Evolutionary conservation across 257 asterid genomes (phyloP).

Genomic region (Handroanthus guayacan): DNA sequence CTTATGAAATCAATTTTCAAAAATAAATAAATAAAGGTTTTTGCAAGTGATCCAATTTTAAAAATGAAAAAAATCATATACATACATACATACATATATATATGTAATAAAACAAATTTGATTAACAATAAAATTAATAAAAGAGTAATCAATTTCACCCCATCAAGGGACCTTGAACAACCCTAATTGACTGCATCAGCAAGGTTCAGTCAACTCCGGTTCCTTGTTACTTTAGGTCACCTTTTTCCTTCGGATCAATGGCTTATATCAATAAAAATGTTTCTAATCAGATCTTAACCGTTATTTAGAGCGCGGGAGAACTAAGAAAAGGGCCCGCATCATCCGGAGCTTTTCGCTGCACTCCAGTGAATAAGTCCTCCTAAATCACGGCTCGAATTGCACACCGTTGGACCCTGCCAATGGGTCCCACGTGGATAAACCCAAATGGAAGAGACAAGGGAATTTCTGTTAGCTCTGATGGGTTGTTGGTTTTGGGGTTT

Average conservation of each 20-base stretch:
- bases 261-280: not conserved
- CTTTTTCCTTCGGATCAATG: not conserved
- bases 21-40: too few relatives aligned
- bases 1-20: too few relatives aligned
- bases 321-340: not conserved
- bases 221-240: too few relatives aligned
- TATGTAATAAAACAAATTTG: too few relatives aligned
- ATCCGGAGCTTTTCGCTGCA: not conserved
- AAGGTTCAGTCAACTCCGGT: not conserved
- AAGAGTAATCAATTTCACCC: too few relatives aligned
- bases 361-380: not conserved
- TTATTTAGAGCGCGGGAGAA: too few relatives aligned
- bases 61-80: too few relatives aligned
- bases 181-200: constrained; percentile 4
- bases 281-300: too few relatives aligned
- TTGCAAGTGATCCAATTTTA: too few relatives aligned
- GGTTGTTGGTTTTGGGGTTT: not conserved
- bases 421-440: not conserved
- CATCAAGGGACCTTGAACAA: not conserved
- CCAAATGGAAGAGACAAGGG: not conserved
- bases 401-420: not conserved
- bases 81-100: too few relatives aligned
- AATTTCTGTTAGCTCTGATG: not conserved
- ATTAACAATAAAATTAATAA: too few relatives aligned
- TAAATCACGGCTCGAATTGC: not conserved